Conservation (phyloP, 371 early-diverging fungal genomes). For the Actinomortierella wolfii region DNA sequence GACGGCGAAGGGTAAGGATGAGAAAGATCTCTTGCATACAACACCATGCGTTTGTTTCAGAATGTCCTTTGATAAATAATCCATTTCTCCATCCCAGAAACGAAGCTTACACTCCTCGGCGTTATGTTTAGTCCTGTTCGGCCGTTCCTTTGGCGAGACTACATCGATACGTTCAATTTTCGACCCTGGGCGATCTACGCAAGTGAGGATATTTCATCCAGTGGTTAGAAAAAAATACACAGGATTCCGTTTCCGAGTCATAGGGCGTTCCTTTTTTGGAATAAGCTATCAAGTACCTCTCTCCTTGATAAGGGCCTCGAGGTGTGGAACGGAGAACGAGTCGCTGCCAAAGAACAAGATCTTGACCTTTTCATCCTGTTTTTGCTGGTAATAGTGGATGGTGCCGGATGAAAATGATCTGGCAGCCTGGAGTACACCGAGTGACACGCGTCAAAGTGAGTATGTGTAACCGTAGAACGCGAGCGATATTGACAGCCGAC, state of each 20-base stretch:
- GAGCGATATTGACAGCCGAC: no score
- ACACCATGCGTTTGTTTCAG: no score
- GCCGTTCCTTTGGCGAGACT: constrained; percentile 58
- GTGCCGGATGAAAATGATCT: no score
- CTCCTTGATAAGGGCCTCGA: constrained; percentile 62
- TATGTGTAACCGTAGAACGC: no score
- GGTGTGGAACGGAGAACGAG: constrained; percentile 73
- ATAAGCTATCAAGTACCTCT: constrained; percentile 40
- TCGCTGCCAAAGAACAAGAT: constrained; percentile 88
- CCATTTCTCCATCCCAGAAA: no score
- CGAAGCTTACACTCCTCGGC: constrained; percentile 49
- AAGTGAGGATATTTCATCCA: no score
- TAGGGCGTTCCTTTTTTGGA: background rate
- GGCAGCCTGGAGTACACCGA: no score
- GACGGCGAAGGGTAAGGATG: no score
- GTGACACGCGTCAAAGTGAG: no score
- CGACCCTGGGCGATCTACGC: constrained; percentile 31
- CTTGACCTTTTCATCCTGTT: constrained; percentile 32
- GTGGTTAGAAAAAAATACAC: background rate
- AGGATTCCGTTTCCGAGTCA: background rate
- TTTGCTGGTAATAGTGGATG: background rate
- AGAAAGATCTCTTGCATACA: no score
- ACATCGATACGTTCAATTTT: constrained; percentile 63
- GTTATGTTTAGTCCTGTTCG: constrained; percentile 33
- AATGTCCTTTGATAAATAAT: no score